Base-by-base conservation (phyloP, 2,329 filamentous ascomycete genomes). In the Exophiala mesophila region DNA sequence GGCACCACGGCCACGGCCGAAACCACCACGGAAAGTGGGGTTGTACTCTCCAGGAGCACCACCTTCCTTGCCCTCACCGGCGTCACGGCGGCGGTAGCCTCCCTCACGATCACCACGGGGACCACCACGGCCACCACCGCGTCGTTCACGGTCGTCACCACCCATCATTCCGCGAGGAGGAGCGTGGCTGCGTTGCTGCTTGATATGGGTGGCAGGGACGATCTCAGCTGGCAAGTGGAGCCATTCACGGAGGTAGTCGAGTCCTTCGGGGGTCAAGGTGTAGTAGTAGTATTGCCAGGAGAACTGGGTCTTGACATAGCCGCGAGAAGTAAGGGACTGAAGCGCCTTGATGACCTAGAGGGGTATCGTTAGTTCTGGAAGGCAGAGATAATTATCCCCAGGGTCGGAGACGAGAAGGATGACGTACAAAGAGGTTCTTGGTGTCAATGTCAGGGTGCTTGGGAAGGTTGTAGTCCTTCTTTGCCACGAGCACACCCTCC, bases 271-370 rank as follows among this genome's bases (percentile, higher is more conserved):
- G 71, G 90, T 96, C 74, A 98, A 84, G 74, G 92, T 96, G 84
- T 98, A 98, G 86, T 98, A 98, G 85, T 97, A 95, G 82, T 89
- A 95, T 77, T 95, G 88, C 88, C 88, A 95, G 59, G 88, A 95
- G 85, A 98, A 98, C 75, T 94, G 92, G 63, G 92, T 98, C 87
- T 98, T 98, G 76, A 98, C 82, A 74, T 87, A 97, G 70, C 90
- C 90, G 71, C 92, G 90, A 62, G 89, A 96, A 77, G 83, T 94
- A 68, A 98, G 83, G 57, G 92, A 98, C 80, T 98, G 92, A 76
- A 82, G 84, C 66, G 92, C 92, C 83, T 98, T 98, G 82, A 98
- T 87, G 72, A 97, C 74, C 74, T 78, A 54, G 55, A 31, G 16
- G 13, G 51, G 36, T 37, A 31, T 23, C 41, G 40, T 39, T 34